Base-by-base conservation (phyloP, 805 yeast species). In the Candida vaughaniae region DNA sequence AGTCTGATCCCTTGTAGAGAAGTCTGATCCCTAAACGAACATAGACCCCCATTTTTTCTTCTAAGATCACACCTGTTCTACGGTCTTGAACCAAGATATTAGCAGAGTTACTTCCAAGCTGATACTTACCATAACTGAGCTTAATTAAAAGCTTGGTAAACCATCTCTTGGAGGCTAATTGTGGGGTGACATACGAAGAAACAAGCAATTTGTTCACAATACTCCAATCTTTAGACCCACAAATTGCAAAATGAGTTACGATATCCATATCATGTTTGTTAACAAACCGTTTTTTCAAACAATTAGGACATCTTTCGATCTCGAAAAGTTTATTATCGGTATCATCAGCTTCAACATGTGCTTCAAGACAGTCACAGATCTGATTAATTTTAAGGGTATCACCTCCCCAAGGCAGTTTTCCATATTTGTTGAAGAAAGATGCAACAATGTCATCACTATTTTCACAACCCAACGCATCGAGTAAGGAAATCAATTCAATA, bases 21-120 rank as follows among this genome's bases (percentile, higher is more conserved):
- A 91, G 61, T 29, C 96, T 61, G 36, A 91, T 91, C 0, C 98
- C 99, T 25, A 93, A 55, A 33, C 96, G 70, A 8, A 93, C 93
- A 51, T 86, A 86, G 1, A 85, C 78, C 40, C 90, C 82, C 85
- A 93, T 91, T 51, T 88, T 88, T 52, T 91, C 99, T 56, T 91
- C 98, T 53, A 85, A 60, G n/a, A 91, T 78, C 31, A 86, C 74
- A 0, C 99, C 99, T 0, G 96, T 82, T 12, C 75, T 69, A 43
- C 99, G 71, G 56, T 93, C 97, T 58, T 93, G 98, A 2, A 91
- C 97, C 33, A 93, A 66, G 20, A 93, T 91, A 53, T 91, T 91
- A 7, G 97, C 99, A 32, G 95, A 88, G 54, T 91, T 87, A 16
- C 82, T 80, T 27, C 69, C 56, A 25, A 91, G 62, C 33, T 80